Evolutionary conservation across 768 basidiomycete species (phyloP), one percentile per base, ranked within the genome.

Genomic region (Macrolepiota albuminosa): DNA sequence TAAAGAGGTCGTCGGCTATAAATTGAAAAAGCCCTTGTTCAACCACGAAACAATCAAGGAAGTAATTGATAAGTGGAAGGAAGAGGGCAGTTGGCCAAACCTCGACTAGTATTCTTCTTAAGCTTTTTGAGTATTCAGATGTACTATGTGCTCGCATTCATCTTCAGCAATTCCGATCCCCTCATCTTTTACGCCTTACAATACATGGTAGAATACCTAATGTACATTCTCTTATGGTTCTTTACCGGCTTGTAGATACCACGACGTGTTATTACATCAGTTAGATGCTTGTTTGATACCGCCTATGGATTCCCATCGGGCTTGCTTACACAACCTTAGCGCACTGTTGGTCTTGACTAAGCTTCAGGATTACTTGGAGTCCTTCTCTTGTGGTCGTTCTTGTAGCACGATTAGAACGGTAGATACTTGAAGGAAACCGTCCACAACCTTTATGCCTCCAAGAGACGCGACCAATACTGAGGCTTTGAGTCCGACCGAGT

Each of bases 11-110:
- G 64, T 89, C 24, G 88, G 87, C 1, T 93, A 91, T 71, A 73
- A 81, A 62, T 74, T 92, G 51, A 81, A 78, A 63, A 75, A 75
- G 37, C 90, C 93, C 1, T 66, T 79, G 39, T 85, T 93, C 67
- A 79, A 77, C 65, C 81, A 81, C 49, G 84, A 84, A 18, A 75
- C 81, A 7, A 69, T 94, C 56, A 75, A 78, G 67, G 90, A 93
- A 58, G 78, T 91, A 34, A 81, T 94, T 37, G 86, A 88, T 66
- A 88, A 88, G 70, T 93, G 88, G 85, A 91, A 88, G 69, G 84
- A 72, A 14, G 92, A 94, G 65, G 84, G 86, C 29, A 73, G 67
- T 58, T 84, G 81, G 81, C 83, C 83, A n/a, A 75, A 70, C 54
- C 68, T 76, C 57, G 66, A 72, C 24, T 72, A 63, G 60, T 39